These are phyloP conservation scores for Daldinia childiae DNA, from an alignment of 495 filamentous ascomycete species.

Conservation along the genomic window DNA sequence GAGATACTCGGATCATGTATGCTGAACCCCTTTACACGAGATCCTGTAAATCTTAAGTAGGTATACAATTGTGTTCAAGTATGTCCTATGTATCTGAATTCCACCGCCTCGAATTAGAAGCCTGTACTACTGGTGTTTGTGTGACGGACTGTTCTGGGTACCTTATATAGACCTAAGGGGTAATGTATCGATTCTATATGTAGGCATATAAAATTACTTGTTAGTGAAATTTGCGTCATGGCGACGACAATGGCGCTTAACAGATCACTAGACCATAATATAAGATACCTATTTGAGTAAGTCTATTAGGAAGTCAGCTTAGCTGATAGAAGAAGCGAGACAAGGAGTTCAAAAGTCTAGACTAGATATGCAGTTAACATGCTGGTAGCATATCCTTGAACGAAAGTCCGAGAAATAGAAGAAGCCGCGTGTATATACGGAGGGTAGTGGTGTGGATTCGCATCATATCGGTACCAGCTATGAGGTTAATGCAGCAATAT, in stretches of 20 bases:
- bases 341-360: constrained; percentile 18
- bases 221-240: constrained; percentile 10
- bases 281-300: constrained; percentile 17
- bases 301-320: constrained; percentile 8
- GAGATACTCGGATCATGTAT: constrained; percentile 37
- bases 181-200: background rate
- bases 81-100: constrained; percentile 1
- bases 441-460: background rate
- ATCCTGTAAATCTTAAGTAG: constrained; percentile 16
- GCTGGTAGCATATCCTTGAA: constrained; percentile 7
- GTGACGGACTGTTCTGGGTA: background rate
- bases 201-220: background rate
- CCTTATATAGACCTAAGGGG: background rate
- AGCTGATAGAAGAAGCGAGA: constrained; percentile 8
- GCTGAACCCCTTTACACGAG: constrained; percentile 35
- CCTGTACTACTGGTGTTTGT: background rate
- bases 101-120: background rate
- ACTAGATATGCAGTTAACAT: constrained; percentile 12
- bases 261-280: constrained; percentile 21
- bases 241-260: constrained; percentile 20
- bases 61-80: constrained; percentile 3
- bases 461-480: constrained; percentile 12
- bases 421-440: constrained; percentile 8
- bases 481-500: constrained; percentile 9
- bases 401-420: constrained; percentile 9